Evolutionary conservation across 177 flowering plant genomes (phyloP).

Genomic region (Vitis hybrid): DNA sequence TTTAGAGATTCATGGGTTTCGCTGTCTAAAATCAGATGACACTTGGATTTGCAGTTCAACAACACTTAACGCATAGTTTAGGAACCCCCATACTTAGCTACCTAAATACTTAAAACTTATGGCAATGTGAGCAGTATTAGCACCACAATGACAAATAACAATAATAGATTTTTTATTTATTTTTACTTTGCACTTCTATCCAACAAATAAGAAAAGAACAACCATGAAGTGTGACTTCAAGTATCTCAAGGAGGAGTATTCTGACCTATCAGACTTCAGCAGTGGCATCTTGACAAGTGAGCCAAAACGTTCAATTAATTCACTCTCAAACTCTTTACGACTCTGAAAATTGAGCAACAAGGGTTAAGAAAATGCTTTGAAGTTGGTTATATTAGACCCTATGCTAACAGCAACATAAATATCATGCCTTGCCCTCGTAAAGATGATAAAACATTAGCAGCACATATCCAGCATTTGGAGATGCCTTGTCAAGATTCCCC

Average conservation of each 20-base stretch:
- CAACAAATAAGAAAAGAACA: not conserved
- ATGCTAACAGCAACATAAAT: conserved; percentile 2
- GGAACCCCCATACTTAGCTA: too few species aligned
- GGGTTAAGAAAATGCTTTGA: conserved; percentile 4
- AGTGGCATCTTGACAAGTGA: conserved; percentile 88
- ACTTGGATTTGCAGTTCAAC: too few species aligned
- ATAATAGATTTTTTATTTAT: too few species aligned
- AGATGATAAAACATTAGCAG: conserved; percentile 95
- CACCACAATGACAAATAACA: not conserved
- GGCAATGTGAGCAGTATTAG: not conserved
- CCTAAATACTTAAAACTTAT: not conserved
- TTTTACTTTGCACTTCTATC: not conserved
- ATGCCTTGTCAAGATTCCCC: conserved; percentile 93
- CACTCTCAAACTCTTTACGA: conserved; percentile 76
- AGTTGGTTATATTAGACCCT: not conserved
- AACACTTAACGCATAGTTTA: too few species aligned
- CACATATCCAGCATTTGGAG: conserved; percentile 94
- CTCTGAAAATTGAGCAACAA: conserved; percentile 43
- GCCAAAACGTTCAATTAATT: conserved; percentile 81
- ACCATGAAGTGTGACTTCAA: not conserved
- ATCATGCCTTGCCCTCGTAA: conserved; percentile 84
- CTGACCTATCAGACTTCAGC: conserved; percentile 75
- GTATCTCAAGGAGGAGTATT: conserved; percentile 1
- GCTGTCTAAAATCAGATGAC: too few species aligned
- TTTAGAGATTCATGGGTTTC: too few species aligned